phyloP scores from a whole-genome alignment of 768 basidiomycete genomes.

The Macrocybe gigantea region DNA sequence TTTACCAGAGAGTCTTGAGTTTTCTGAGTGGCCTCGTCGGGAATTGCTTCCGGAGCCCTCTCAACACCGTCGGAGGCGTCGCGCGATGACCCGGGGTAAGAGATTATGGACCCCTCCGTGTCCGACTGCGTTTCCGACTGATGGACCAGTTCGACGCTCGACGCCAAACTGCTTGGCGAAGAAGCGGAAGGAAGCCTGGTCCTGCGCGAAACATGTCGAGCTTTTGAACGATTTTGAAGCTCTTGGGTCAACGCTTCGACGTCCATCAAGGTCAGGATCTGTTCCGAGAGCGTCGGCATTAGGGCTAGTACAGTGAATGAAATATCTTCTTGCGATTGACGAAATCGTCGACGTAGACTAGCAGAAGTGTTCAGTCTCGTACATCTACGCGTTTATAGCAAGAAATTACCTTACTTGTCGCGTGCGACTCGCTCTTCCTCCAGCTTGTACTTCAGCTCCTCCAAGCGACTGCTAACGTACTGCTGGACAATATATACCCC shows the following conservation, averaged over 20 bases:
- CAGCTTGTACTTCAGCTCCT: conserved; percentile 60
- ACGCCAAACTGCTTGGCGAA: conserved; percentile 25
- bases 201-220: conserved; percentile 6
- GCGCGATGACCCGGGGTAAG: conserved; percentile 10
- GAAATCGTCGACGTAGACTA: conserved; percentile 69
- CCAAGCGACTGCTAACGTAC: conserved; percentile 57
- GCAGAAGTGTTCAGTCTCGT: neutral
- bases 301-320: conserved; percentile 72
- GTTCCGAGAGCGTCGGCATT: conserved; percentile 58
- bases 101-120: conserved; percentile 31
- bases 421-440: conserved; percentile 56
- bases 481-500: conserved; percentile 56
- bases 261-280: conserved; percentile 68
- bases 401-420: conserved; percentile 52
- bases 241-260: conserved; percentile 65
- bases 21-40: too few relatives aligned
- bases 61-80: too few relatives aligned
- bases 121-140: conserved; percentile 37
- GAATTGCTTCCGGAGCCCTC: too few relatives aligned
- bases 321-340: conserved; percentile 70
- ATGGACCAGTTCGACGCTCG: conserved; percentile 27
- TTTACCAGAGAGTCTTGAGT: too few relatives aligned
- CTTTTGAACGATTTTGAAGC: conserved; percentile 32
- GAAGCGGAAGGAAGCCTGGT: conserved; percentile 6
- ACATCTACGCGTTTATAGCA: neutral